These are phyloP conservation scores for Pleurotus platypus DNA, from an alignment of 768 basidiomycete species.

Conservation along the genomic window DNA sequence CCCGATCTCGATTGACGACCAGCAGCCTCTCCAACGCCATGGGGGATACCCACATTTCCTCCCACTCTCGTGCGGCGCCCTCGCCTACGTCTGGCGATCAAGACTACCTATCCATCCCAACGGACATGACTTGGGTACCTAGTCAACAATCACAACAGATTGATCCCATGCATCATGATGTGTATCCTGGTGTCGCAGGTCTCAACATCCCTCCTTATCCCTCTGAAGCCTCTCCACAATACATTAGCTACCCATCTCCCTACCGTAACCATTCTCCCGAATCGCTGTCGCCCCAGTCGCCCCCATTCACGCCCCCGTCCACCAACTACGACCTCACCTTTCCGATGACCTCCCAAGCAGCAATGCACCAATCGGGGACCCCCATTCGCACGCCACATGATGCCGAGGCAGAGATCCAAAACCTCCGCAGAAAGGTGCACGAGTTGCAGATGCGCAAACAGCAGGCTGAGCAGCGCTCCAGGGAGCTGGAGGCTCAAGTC, in stretches of 20 bases:
- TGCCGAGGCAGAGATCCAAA: conserved; percentile 48
- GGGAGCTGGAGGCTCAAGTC: conserved; percentile 41
- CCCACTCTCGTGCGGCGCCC: conserved; percentile 19
- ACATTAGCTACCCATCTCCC: conserved; percentile 21
- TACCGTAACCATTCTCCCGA: conserved; percentile 37
- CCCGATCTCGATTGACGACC: conserved; percentile 33
- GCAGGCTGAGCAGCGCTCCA: conserved; percentile 42
- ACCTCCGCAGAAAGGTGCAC: conserved; percentile 52
- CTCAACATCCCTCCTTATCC: conserved; percentile 5
- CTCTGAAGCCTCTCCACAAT: conserved; percentile 11
- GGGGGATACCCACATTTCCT: conserved; percentile 42
- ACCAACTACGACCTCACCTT: conserved; percentile 16
- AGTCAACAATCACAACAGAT: conserved; percentile 11
- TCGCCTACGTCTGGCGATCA: conserved; percentile 19
- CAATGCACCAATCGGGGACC: conserved; percentile 15
- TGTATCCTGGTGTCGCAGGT: conserved; percentile 5
- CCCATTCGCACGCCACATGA: conserved; percentile 21
- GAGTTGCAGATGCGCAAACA: conserved; percentile 64
- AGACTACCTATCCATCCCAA: conserved; percentile 13
- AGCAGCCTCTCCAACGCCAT: conserved; percentile 62
- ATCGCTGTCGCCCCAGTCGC: conserved; percentile 32
- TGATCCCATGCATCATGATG: conserved; percentile 6
- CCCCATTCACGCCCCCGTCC: conserved; percentile 22
- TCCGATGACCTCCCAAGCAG: conserved; percentile 10
- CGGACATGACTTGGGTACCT: conserved; percentile 6